These are phyloP conservation scores for Septoria petroselini DNA, from an alignment of 2,329 filamentous ascomycete species.

Conservation along the genomic window DNA sequence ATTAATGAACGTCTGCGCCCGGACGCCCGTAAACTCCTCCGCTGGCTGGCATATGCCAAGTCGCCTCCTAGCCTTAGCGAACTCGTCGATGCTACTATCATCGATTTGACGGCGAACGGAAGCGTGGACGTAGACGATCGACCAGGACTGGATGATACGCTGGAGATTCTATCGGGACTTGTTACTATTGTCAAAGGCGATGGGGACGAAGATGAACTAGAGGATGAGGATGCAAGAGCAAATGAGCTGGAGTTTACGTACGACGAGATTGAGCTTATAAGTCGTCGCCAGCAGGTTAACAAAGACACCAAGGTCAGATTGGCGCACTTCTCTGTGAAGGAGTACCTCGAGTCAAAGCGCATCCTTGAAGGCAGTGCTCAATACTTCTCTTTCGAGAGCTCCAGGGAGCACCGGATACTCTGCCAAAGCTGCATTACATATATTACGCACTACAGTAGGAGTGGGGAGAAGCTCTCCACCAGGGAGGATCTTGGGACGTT, in stretches of 20 bases:
- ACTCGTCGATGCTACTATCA: constrained; percentile 25
- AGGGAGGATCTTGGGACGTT: constrained; percentile 17
- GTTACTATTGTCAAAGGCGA: constrained; percentile 10
- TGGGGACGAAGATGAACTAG: background rate
- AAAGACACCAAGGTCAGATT: constrained; percentile 22
- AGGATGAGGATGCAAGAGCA: background rate
- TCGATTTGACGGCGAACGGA: constrained; percentile 17
- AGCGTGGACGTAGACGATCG: constrained; percentile 16
- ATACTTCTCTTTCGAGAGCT: constrained; percentile 15
- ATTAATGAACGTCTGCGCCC: constrained; percentile 17
- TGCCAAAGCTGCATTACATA: constrained; percentile 19
- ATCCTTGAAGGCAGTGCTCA: constrained; percentile 13
- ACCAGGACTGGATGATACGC: constrained; percentile 9
- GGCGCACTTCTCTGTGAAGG: constrained; percentile 30
- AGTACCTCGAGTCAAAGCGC: constrained; percentile 28
- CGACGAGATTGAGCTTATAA: background rate
- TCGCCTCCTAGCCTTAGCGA: constrained; percentile 23
- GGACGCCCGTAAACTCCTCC: constrained; percentile 23
- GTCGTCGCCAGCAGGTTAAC: background rate
- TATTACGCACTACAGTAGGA: constrained; percentile 20
- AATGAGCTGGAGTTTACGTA: no score
- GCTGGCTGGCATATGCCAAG: constrained; percentile 26
- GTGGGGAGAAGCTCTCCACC: constrained; percentile 8
- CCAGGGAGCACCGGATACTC: constrained; percentile 15
- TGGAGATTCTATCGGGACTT: constrained; percentile 21